Conservation (phyloP, 75 land plant genomes). For the Selaginella moellendorffii region DNA sequence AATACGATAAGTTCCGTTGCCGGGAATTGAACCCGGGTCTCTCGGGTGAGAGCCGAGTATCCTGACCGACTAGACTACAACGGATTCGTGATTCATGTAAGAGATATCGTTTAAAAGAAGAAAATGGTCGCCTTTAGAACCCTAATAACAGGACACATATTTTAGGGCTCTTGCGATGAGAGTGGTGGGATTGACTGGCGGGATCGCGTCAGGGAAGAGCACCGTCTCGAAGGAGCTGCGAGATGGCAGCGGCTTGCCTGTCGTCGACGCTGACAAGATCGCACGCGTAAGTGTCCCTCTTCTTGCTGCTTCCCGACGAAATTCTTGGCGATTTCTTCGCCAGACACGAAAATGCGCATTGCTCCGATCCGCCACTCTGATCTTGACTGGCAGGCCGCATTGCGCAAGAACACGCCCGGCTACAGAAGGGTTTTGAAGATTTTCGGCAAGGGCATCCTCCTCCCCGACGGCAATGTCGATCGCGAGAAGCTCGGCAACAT, state of each 20-base stretch:
- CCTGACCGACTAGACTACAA: constrained; percentile 7
- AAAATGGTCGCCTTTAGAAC: no score
- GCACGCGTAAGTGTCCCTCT: constrained; percentile 32
- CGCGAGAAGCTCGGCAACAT: constrained; percentile 57
- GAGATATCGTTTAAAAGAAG: no score
- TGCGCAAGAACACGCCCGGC: constrained; percentile 65
- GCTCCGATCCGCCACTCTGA: no score
- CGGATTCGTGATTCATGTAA: no score
- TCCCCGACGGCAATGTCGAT: constrained; percentile 60
- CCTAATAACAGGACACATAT: no score
- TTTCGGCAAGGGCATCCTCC: constrained; percentile 65
- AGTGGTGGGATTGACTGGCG: constrained; percentile 84
- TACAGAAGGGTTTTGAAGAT: constrained; percentile 62
- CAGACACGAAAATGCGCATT: no score
- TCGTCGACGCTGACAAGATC: constrained; percentile 77
- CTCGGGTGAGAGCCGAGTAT: constrained; percentile 13
- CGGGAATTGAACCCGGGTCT: constrained; percentile 11
- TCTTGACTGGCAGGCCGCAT: constrained; percentile 72
- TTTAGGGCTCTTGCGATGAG: constrained; percentile 29
- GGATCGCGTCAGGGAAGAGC: constrained; percentile 92
- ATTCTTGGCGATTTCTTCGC: no score
- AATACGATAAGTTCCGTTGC: no score
- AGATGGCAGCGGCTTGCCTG: constrained; percentile 42
- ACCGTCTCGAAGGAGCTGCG: constrained; percentile 76
- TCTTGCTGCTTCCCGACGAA: no score